Evolutionary conservation across 305 asterid genomes (phyloP).

Genomic region (Solanum chacoense): DNA sequence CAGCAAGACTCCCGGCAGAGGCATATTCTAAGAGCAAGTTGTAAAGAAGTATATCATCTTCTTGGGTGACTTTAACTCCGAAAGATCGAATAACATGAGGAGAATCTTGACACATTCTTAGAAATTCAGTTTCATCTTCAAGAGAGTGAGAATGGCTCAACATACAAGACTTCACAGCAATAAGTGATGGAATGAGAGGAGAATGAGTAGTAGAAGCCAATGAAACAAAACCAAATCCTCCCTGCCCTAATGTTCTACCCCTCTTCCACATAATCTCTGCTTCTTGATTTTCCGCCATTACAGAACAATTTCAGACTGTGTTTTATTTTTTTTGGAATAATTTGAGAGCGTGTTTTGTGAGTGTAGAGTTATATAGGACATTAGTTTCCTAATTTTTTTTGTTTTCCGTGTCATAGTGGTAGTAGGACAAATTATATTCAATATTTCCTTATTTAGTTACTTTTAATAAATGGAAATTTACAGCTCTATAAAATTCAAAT

Average conservation of each 20-base stretch:
- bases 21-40: not conserved
- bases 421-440: no score
- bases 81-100: not conserved
- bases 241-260: not conserved
- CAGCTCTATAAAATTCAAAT: not conserved
- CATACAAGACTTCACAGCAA: not conserved
- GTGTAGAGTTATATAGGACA: not conserved
- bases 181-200: not conserved
- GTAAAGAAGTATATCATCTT: not conserved
- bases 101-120: not conserved
- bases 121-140: not conserved
- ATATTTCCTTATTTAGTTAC: not conserved
- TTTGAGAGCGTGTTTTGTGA: not conserved
- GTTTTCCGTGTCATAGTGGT: rapidly evolving
- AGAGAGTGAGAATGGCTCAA: not conserved
- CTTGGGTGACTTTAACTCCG: not conserved
- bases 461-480: not conserved
- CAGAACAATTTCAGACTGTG: not conserved
- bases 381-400: not conserved
- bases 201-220: not conserved
- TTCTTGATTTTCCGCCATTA: not conserved
- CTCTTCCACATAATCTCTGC: not conserved
- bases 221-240: not conserved
- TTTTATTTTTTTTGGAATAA: not conserved
- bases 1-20: not conserved